Conservation (phyloP, 1,139 yeast genomes). For the Suhomyces terraborum region DNA sequence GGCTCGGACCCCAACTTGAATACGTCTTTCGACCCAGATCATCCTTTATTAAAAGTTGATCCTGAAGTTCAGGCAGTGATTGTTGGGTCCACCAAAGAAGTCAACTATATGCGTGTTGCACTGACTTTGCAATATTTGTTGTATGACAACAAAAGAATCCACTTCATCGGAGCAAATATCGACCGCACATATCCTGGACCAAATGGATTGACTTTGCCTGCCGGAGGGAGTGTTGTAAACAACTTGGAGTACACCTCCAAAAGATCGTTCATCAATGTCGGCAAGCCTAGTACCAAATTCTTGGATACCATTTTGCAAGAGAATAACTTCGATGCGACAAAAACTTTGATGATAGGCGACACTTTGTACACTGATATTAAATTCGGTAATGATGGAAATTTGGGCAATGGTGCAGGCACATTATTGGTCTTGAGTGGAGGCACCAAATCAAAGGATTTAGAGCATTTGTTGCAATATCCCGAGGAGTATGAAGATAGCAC, state of each 20-base stretch:
- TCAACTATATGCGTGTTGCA: constrained; percentile 43
- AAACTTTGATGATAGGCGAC: constrained; percentile 47
- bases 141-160: constrained; percentile 33
- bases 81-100: constrained; percentile 43
- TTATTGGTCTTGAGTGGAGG: constrained; percentile 44
- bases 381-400: constrained; percentile 44
- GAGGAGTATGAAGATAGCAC: constrained; percentile 19
- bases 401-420: constrained; percentile 35
- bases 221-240: constrained; percentile 47
- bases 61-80: constrained; percentile 44
- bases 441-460: constrained; percentile 30
- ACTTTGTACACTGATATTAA: constrained; percentile 47
- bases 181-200: constrained; percentile 47
- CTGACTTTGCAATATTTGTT: constrained; percentile 43
- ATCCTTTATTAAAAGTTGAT: constrained; percentile 48
- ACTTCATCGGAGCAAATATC: constrained; percentile 44
- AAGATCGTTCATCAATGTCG: constrained; percentile 38
- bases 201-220: constrained; percentile 40
- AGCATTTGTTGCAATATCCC: constrained; percentile 16
- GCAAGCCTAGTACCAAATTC: constrained; percentile 40
- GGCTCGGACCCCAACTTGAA: constrained; percentile 58
- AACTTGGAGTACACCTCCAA: constrained; percentile 40
- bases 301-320: constrained; percentile 33
- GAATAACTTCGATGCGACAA: constrained; percentile 28
- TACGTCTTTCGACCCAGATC: constrained; percentile 36